Base-by-base conservation (phyloP, 371 early-diverging fungal genomes). In the Syncephalastrum sp. region DNA sequence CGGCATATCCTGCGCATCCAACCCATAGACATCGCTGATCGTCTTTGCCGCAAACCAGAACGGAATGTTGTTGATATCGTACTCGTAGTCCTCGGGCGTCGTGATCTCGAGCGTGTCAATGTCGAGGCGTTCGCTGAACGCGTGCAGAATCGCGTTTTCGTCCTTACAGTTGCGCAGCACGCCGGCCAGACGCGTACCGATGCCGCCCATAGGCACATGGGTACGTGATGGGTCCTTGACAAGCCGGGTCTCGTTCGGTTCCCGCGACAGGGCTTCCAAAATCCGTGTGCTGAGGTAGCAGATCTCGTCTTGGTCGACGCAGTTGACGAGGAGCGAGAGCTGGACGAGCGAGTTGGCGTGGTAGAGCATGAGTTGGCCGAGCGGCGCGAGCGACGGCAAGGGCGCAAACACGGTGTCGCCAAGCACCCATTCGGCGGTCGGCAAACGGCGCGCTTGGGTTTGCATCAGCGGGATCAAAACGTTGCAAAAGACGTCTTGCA, bases 331-430 rank as follows among this genome's bases (percentile, higher is more conserved):
- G 46, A 81, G 68, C 6, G 89, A 88, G 41, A 98, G 81, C 38
- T 87, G 77, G 7, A 89, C 75, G 38, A 96, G 79, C 4, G 85
- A 75, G 24, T 77, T 66, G 29, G 80, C 76, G 56, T 85, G 82
- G 57, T 83, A 86, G 1, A 91, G 72, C 38, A 96, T 74, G 16
- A 91, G 77, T 55, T 90, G 87, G 60, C 94, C 94, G 47, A 97
- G 75, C 3, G 88, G 77, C 1, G 84, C 85, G 60, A 94, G 71
- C 3, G 83, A 71, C 15, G 75, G 81, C 14, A 73, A 52, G 1
- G 68, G 65, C 10, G 66, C 56, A 50, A 70, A 72, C 3, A 42
- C 48, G 12, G 52, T 33, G 19, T 60, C 65, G 8, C 66, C 73
- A 4, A 79, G 46, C 13, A 60, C 53, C 27, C 67, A 57, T 51